Evolutionary conservation across 331 rosid species (phyloP), one percentile per base, ranked within the genome.

Genomic region (Quercus phellos): DNA sequence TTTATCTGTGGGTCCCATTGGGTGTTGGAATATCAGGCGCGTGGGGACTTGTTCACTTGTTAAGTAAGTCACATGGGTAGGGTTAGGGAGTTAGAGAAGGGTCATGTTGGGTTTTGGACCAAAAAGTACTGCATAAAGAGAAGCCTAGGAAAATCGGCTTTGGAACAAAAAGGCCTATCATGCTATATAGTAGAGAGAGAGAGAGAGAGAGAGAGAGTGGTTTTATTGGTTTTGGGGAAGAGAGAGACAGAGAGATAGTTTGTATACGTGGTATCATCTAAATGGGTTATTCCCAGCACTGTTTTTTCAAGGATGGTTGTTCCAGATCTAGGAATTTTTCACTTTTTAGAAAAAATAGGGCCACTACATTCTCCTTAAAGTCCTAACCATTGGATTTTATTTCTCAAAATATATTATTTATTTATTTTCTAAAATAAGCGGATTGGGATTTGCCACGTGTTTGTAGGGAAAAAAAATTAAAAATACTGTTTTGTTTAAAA

Each of bases 221-320:
- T 38, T 38, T 38, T 7, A 24, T 38, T 38, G 43, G 10, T 18
- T 18, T 66, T 9, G 2, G 26, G 51, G 26, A 8, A 3, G 16
- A 11, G 24, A 6, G 24, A 9, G 71, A 3, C 17, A 46, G 16
- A 38, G 42, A 34, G 6, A 32, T 4, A 32, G 46, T 8, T 17
- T 32, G 22, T 53, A 55, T 77, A 77, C 88, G 88, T 81, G 84
- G 55, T 76, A 0, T 7, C 9, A 59, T 32, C 0, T 11, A 0
- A 1, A 34, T 46, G 46, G 30, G 71, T 5, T 34, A 27, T 54
- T 46, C 54, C 50, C 24, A 22, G 3, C 68, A 38, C 78, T 17
- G 27, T 55, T 77, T 55, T 43, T 75, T 84, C 85, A 77, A 84
- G 80, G 80, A 74, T 74, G 68, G 78, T 76, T 70, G 63, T 77